Conservation (phyloP, 1,139 yeast genomes). For the Nadsonia starkeyi-henricii region DNA sequence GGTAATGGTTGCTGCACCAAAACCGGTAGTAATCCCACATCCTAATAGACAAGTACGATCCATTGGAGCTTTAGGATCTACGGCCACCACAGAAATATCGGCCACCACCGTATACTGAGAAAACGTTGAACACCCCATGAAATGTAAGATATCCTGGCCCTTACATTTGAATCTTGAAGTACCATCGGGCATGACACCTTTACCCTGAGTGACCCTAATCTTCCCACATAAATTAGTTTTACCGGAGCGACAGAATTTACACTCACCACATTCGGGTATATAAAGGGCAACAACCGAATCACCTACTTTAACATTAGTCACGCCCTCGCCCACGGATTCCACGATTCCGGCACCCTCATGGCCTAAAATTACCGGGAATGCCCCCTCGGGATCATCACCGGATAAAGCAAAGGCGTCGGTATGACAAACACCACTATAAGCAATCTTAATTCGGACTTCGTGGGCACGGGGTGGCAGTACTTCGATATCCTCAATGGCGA, state of each 20-base stretch:
- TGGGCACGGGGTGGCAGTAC: slow-evolving; percentile 93
- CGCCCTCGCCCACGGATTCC: slow-evolving; percentile 87
- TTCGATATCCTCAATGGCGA: slow-evolving; percentile 70
- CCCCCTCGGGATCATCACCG: slow-evolving; percentile 94
- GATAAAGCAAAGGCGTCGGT: slow-evolving; percentile 94
- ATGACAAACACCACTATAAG: slow-evolving; percentile 91
- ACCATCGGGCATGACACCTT: slow-evolving; percentile 93
- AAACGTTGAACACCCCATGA: slow-evolving; percentile 96
- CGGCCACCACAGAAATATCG: slow-evolving; percentile 93
- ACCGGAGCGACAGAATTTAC: slow-evolving; percentile 90
- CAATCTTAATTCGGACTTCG: slow-evolving; percentile 85
- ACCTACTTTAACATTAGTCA: slow-evolving; percentile 72
- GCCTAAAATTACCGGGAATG: slow-evolving; percentile 74
- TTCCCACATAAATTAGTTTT: slow-evolving; percentile 90
- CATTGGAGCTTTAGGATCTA: slow-evolving; percentile 67
- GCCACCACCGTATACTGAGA: slow-evolving; percentile 96
- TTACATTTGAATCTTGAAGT: slow-evolving; percentile 69
- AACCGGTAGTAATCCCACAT: slow-evolving; percentile 97
- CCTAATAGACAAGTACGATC: slow-evolving; percentile 88
- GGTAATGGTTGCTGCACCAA: slow-evolving; percentile 92
- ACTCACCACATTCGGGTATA: slow-evolving; percentile 92
- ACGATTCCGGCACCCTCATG: slow-evolving; percentile 97
- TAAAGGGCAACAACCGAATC: slow-evolving; percentile 85
- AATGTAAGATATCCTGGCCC: slow-evolving; percentile 75
- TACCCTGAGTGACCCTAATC: slow-evolving; percentile 84